Evolutionary conservation across 1,139 yeast genomes (phyloP).

Genomic region (Nadsonia commutata): DNA sequence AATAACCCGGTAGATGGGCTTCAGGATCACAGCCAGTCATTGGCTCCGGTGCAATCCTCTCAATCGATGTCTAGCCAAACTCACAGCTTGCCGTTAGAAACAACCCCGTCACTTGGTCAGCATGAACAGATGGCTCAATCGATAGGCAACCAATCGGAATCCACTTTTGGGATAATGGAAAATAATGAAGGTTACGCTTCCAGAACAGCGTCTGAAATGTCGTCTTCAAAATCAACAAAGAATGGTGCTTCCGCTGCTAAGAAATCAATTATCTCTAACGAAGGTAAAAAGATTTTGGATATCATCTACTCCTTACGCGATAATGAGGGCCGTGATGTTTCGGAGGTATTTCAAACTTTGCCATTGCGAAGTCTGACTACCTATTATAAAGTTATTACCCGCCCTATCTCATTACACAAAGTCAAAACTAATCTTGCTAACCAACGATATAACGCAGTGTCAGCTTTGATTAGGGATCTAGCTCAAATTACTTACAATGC

Average conservation of each 20-base stretch:
- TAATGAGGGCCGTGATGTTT: slow-evolving; percentile 18
- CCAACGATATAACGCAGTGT: slow-evolving; percentile 40
- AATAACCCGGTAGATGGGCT: no score
- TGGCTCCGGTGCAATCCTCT: no score
- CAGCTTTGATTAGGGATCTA: slow-evolving; percentile 59
- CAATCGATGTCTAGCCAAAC: no score
- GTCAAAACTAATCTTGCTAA: slow-evolving; percentile 35
- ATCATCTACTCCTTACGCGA: slow-evolving; percentile 20
- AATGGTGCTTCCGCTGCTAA: slow-evolving; percentile 2
- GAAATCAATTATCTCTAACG: slow-evolving; percentile 4
- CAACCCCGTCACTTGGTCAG: no score
- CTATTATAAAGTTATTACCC: slow-evolving; percentile 33
- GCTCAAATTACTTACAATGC: slow-evolving; percentile 88
- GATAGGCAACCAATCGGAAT: no score
- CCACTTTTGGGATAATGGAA: no score
- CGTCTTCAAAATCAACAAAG: slow-evolving; percentile 5
- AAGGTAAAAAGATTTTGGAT: slow-evolving; percentile 18
- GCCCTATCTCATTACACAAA: slow-evolving; percentile 33
- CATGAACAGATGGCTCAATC: no score
- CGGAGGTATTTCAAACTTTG: slow-evolving; percentile 30
- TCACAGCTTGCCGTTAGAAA: no score
- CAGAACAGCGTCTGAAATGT: no score
- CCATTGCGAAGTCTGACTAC: slow-evolving; percentile 31
- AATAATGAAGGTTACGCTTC: no score
- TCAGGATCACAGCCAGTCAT: no score